Base-by-base conservation (phyloP, 208 protist species). In the Sergeia podlipaevii region DNA sequence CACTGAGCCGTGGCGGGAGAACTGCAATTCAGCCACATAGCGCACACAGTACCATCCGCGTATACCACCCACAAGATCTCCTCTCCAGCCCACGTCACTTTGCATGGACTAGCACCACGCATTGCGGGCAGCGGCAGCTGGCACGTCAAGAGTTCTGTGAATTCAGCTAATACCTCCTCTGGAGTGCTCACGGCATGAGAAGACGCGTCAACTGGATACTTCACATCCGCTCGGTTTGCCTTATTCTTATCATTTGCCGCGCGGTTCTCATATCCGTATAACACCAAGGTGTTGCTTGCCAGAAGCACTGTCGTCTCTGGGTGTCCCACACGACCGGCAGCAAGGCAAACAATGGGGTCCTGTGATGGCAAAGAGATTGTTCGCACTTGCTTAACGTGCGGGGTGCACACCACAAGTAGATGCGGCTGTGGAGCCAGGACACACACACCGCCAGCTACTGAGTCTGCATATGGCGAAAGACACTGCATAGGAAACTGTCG, bases 281-380 rank as follows among this genome's bases (percentile, higher is more conserved):
- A 1, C 13, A 68, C 76, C 6, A 82, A 60, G 11, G 60, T 73
- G 38, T 66, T 61, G 56, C 72, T 70, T 6, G 72, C 60, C 27
- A 86, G 54, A 17, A 91, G 37, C 39, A 80, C 75, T 7, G 81
- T 70, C 64, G 79, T 66, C 66, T 91, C 83, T 0, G 48, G 39
- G 7, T 46, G 44, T 8, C 61, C 68, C 17, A 32, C 46, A 11
- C 78, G 65, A 0, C 83, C 83, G 11, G 57, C 55, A 1, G 65
- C 63, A 39, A 91, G 37, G 44, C 78, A 71, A 24, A 34, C 43
- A 17, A 86, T 55, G 6, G 23, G 53, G 7, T 65, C 60, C 3
- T 65, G 55, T 60, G 84, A 84, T 44, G 64, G 54, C 17, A n/a
- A n/a, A n/a, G n/a, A n/a, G n/a, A 77, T 51, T 15, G 29, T 45